These are phyloP conservation scores for Sphaceloma murrayae DNA, from an alignment of 2,329 filamentous ascomycete species.

Conservation along the genomic window DNA sequence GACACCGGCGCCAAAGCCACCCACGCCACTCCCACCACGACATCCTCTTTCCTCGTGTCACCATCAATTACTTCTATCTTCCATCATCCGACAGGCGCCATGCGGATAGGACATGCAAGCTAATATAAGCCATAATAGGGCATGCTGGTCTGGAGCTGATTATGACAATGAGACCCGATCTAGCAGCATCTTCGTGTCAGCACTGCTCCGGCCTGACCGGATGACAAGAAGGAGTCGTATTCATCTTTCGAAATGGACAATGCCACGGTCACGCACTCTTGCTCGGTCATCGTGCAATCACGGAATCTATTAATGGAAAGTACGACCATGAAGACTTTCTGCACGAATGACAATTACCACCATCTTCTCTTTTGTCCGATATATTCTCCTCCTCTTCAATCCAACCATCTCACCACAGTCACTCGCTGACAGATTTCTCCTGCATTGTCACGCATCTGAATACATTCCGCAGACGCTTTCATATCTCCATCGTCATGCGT, in stretches of 20 bases:
- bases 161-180: neutral
- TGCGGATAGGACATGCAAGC: too few relatives aligned
- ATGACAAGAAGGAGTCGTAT: neutral
- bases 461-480: neutral
- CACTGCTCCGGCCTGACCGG: neutral
- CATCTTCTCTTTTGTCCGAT: neutral
- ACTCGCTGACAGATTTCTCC: constrained; percentile 1
- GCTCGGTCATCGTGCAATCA: neutral
- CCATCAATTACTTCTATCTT: too few relatives aligned
- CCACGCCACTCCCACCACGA: too few relatives aligned
- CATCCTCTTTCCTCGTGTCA: too few relatives aligned
- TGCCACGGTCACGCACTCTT: neutral
- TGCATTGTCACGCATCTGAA: neutral
- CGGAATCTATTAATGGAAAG: constrained; percentile 3
- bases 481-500: constrained; percentile 2
- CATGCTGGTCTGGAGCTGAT: neutral
- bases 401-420: constrained; percentile 5
- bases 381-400: neutral
- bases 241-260: neutral
- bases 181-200: neutral
- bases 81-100: neutral
- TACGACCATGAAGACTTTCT: too few relatives aligned
- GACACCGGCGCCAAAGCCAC: too few relatives aligned
- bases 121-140: too few relatives aligned
- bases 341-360: too few relatives aligned